Evolutionary conservation across 495 filamentous ascomycete species (phyloP).

Genomic region (Podospora pseudocomata): DNA sequence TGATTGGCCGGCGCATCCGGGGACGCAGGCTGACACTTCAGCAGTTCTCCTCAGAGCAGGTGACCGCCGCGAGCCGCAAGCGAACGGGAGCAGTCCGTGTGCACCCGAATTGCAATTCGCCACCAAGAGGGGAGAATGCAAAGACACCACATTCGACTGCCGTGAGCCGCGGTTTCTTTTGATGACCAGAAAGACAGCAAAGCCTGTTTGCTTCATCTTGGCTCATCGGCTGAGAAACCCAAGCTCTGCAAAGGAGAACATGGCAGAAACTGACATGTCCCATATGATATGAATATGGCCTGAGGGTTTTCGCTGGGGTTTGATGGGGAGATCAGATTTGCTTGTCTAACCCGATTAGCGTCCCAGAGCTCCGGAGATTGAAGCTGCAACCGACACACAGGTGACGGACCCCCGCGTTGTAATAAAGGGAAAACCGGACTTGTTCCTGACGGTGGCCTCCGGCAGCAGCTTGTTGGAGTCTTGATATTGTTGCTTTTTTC

Average conservation of each 20-base stretch:
- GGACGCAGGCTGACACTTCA: neutral
- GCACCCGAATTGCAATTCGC: slow-evolving; percentile 7
- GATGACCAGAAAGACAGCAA: neutral
- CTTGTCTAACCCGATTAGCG: slow-evolving; percentile 1
- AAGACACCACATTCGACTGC: neutral
- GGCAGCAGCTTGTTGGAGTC: neutral
- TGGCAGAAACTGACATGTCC: neutral
- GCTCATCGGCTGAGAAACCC: neutral
- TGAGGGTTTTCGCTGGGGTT: neutral
- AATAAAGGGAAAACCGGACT: neutral
- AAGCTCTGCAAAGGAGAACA: no score
- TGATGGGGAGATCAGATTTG: neutral
- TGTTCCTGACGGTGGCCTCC: neutral
- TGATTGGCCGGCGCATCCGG: neutral
- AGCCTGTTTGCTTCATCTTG: neutral
- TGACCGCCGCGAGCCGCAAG: slow-evolving; percentile 4
- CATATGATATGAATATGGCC: neutral
- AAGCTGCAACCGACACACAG: neutral
- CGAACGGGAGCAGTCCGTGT: neutral
- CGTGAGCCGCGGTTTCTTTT: neutral
- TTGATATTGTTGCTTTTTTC: neutral
- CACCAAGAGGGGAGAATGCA: slow-evolving; percentile 7
- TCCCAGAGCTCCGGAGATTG: slow-evolving; percentile 5
- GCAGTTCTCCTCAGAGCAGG: neutral
- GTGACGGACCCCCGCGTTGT: neutral